phyloP scores from a whole-genome alignment of 2,329 filamentous ascomycete species.

The Penicillium sp. region DNA sequence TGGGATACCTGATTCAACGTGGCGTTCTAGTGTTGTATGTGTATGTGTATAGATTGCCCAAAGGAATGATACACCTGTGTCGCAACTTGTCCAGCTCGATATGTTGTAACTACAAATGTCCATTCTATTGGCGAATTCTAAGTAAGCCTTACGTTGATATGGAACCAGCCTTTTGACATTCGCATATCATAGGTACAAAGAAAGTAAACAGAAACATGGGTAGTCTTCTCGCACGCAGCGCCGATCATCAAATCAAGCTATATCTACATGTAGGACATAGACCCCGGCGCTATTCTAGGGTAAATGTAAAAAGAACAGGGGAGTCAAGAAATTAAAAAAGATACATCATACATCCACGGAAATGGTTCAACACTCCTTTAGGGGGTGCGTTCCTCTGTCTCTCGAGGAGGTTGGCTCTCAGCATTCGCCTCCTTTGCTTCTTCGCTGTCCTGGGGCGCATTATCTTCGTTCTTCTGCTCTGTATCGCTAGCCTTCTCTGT shows the following conservation, averaged over 20 bases:
- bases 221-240: constrained; percentile 1
- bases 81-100: not conserved
- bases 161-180: not conserved
- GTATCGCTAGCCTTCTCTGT: constrained; percentile 15
- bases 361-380: constrained; percentile 1
- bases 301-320: constrained; percentile 13
- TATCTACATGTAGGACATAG: constrained; percentile 21
- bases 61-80: not conserved
- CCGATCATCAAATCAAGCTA: constrained; percentile 13
- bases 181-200: not conserved
- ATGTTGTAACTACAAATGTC: not conserved
- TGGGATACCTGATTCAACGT: constrained; percentile 5
- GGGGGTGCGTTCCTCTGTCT: constrained; percentile 1
- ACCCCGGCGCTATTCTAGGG: constrained; percentile 17
- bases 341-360: not conserved
- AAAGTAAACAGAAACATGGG: not conserved
- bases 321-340: constrained; percentile 2
- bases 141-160: not conserved
- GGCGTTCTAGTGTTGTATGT: constrained; percentile 3
- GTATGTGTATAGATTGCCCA: constrained; percentile 3
- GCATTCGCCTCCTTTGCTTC: constrained; percentile 2
- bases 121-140: not conserved
- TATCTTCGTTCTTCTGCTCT: constrained; percentile 16
- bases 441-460: not conserved
- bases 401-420: constrained; percentile 4